These are phyloP conservation scores for Irpex sp. DNA, from an alignment of 1,284 basidiomycete genomes.

Conservation along the genomic window DNA sequence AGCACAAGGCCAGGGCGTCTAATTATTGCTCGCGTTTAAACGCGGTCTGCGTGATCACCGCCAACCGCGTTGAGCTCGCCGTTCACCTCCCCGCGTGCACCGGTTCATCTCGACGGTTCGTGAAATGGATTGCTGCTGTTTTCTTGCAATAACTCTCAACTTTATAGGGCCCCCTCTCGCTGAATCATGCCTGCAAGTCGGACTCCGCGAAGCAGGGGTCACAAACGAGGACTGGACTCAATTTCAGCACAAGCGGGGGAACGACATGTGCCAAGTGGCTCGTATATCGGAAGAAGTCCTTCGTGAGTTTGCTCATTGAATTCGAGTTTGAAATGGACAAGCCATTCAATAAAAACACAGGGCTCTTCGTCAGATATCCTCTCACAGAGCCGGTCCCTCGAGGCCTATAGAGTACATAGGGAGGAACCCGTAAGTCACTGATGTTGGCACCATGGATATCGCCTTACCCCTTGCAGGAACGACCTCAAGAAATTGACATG, in stretches of 20 bases:
- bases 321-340: background rate
- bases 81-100: too few species aligned
- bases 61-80: too few species aligned
- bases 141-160: background rate
- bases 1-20: conserved; percentile 5
- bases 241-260: background rate
- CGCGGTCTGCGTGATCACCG: background rate
- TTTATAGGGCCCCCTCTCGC: background rate
- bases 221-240: background rate
- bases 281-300: background rate
- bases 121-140: background rate
- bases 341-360: background rate
- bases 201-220: background rate
- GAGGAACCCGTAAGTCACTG: background rate
- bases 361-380: background rate
- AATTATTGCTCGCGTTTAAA: conserved; percentile 3
- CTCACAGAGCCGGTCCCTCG: background rate
- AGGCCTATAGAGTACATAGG: background rate
- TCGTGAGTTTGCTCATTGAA: background rate
- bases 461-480: too few species aligned
- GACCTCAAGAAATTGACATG: too few species aligned
- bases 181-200: background rate
- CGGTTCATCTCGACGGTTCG: too few species aligned
- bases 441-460: too few species aligned
- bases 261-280: background rate